Conservation (phyloP, 2,329 filamentous ascomycete genomes). For the Diaporthe batatas region DNA sequence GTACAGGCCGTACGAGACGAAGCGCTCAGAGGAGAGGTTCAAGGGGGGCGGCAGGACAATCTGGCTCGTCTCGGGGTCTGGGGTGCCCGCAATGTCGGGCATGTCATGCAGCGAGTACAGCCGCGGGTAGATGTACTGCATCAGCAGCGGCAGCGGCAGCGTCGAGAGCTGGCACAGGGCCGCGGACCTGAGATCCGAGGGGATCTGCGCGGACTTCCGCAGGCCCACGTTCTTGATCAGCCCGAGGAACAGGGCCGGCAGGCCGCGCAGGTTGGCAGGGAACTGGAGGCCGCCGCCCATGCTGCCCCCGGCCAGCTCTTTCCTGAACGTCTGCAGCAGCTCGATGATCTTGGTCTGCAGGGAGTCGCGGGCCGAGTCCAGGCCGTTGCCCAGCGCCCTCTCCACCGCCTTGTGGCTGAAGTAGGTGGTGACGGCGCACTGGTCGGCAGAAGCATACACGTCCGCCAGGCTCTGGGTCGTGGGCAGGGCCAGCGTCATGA, state of each 20-base stretch:
- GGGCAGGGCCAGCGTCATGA: constrained; percentile 91
- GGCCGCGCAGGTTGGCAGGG: constrained; percentile 88
- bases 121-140: constrained; percentile 91
- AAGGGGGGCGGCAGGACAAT: constrained; percentile 87
- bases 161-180: constrained; percentile 96
- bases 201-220: constrained; percentile 92
- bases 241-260: constrained; percentile 92
- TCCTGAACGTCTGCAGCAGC: constrained; percentile 94
- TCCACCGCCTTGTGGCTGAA: constrained; percentile 99
- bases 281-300: constrained; percentile 96
- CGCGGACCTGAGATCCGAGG: constrained; percentile 91
- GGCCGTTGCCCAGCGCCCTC: constrained; percentile 83
- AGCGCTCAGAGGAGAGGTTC: constrained; percentile 89
- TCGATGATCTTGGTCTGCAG: constrained; percentile 93
- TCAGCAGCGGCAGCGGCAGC: constrained; percentile 87
- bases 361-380: constrained; percentile 92
- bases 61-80: constrained; percentile 87
- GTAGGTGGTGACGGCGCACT: constrained; percentile 91
- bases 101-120: constrained; percentile 94
- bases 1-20: constrained; percentile 92
- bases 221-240: constrained; percentile 97
- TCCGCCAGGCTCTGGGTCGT: constrained; percentile 93
- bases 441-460: constrained; percentile 94
- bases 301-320: constrained; percentile 94
- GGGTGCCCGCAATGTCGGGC: constrained; percentile 91